Evolutionary conservation across 495 filamentous ascomycete species (phyloP).

Genomic region (Aspergillus carlsbadensis): DNA sequence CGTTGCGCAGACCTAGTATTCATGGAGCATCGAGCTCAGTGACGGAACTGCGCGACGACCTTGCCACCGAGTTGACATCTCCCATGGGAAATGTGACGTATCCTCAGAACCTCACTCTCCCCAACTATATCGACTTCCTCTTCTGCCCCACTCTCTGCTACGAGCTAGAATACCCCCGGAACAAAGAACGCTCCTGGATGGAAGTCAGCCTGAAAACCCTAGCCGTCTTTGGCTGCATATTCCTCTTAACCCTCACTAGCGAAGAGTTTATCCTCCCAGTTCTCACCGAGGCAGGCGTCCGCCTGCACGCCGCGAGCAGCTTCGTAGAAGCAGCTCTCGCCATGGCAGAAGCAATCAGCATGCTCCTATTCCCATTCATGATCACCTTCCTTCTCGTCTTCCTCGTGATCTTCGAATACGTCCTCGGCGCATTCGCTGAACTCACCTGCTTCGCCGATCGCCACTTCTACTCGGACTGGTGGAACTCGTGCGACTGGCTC

Average conservation of each 20-base stretch:
- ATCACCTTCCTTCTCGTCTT: slow-evolving; percentile 93
- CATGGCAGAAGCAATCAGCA: slow-evolving; percentile 86
- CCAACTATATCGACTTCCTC: slow-evolving; percentile 84
- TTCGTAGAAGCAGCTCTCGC: slow-evolving; percentile 70
- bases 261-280: slow-evolving; percentile 97
- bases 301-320: slow-evolving; percentile 59
- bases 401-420: slow-evolving; percentile 95
- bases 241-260: slow-evolving; percentile 83
- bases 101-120: slow-evolving; percentile 77
- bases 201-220: slow-evolving; percentile 80
- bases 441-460: slow-evolving; percentile 90
- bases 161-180: slow-evolving; percentile 94
- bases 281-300: slow-evolving; percentile 68
- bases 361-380: slow-evolving; percentile 97
- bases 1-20: slow-evolving; percentile 23
- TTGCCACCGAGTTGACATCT: slow-evolving; percentile 86
- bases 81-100: slow-evolving; percentile 89
- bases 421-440: slow-evolving; percentile 92
- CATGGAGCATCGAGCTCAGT: slow-evolving; percentile 51
- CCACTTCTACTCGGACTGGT: slow-evolving; percentile 98
- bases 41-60: slow-evolving; percentile 71
- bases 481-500: slow-evolving; percentile 72
- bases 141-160: slow-evolving; percentile 96
- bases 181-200: slow-evolving; percentile 67
- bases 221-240: slow-evolving; percentile 96